phyloP scores from a whole-genome alignment of 371 early-diverging fungal species.

The Phascolomyces articulosus region DNA sequence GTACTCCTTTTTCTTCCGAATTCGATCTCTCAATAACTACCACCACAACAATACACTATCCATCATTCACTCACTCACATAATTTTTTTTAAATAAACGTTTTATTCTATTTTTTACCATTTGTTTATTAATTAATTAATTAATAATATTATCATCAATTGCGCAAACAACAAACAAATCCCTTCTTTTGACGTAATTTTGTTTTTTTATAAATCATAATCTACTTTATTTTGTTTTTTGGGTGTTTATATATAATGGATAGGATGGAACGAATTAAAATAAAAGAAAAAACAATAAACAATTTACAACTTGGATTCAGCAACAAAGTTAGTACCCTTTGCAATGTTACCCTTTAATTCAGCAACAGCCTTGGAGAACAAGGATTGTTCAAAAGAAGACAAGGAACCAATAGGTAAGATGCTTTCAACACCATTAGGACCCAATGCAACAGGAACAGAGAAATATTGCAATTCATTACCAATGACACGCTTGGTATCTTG shows the following conservation, averaged over 20 bases:
- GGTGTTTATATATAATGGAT: no score
- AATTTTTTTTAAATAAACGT: background rate
- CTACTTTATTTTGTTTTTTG: no score
- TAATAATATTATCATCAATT: background rate
- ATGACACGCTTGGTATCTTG: conserved; percentile 57
- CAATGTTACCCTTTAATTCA: conserved; percentile 84
- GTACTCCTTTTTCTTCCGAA: no score
- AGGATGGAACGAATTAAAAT: no score
- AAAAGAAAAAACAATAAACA: conserved; percentile 8
- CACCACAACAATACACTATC: no score
- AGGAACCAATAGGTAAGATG: conserved; percentile 69
- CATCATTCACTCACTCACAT: background rate
- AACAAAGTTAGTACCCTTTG: conserved; percentile 64
- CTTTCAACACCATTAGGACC: conserved; percentile 77
- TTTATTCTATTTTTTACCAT: background rate
- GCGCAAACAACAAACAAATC: conserved; percentile 6
- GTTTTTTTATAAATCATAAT: no score
- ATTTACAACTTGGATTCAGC: conserved; percentile 32
- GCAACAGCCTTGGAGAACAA: conserved; percentile 70
- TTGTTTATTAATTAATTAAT: background rate
- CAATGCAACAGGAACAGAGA: conserved; percentile 84
- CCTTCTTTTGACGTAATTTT: no score
- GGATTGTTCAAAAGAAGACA: conserved; percentile 72
- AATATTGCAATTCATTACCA: conserved; percentile 69
- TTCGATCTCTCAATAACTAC: no score